Conservation (phyloP, 257 asterid species). For the Solanum peruvianum region DNA sequence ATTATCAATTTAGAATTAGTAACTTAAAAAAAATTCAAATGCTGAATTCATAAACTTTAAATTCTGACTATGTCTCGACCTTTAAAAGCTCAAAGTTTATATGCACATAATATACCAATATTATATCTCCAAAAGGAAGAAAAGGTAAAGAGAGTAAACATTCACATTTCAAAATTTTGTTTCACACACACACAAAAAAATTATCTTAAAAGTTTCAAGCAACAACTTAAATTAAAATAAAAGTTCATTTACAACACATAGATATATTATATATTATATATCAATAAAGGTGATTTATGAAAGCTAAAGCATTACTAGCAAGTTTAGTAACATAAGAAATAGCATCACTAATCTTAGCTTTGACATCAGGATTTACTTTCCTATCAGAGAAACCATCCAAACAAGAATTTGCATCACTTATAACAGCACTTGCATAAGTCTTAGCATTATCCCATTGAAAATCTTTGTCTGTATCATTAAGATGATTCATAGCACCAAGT, state of each 20-base stretch:
- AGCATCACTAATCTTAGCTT: slow-evolving; percentile 19
- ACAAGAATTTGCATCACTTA: slow-evolving; percentile 68
- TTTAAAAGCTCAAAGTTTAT: background rate
- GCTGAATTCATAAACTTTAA: too few relatives aligned
- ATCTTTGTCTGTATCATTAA: slow-evolving; percentile 30
- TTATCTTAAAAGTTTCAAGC: background rate
- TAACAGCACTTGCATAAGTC: slow-evolving; percentile 79
- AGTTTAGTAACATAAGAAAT: slow-evolving; percentile 19
- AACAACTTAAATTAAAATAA: background rate
- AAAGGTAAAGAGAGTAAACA: background rate
- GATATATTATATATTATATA: too few relatives aligned
- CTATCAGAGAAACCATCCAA: slow-evolving; percentile 32
- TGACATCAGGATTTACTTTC: slow-evolving; percentile 19
- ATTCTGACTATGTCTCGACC: background rate
- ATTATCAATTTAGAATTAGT: too few relatives aligned
- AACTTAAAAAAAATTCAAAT: too few relatives aligned
- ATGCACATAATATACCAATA: background rate
- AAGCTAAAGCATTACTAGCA: slow-evolving; percentile 50
- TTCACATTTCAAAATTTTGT: background rate
- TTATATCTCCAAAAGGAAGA: background rate
- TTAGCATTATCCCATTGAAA: slow-evolving; percentile 62
- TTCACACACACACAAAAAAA: background rate
- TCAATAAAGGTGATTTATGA: slow-evolving; percentile 48
- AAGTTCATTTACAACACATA: background rate
- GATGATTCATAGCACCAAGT: slow-evolving; percentile 28